Evolutionary conservation across 2,329 filamentous ascomycete species (phyloP), one percentile per base, ranked within the genome.

Genomic region (Neospermospora avenae): DNA sequence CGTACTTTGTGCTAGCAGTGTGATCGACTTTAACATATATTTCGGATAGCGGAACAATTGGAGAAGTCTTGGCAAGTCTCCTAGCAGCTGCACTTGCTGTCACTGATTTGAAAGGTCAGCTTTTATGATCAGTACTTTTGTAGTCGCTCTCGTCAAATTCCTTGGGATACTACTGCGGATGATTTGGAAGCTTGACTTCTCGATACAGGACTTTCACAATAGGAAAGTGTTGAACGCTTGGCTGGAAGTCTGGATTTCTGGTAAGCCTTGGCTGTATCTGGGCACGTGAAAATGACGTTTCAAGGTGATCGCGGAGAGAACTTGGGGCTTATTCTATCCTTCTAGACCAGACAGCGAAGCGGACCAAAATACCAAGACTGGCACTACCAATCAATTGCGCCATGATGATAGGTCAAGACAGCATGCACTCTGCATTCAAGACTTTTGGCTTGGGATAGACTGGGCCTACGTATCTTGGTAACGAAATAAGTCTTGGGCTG

Each of bases 391-490:
- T 42, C 14, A 53, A 18, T 25, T 25, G 11, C 37, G 31, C 25
- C 3, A 11, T 45, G 37, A 28, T 54, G 54, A 49, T 57, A 60
- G 58, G 58, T 34, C 22, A 41, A 41, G 54, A 18, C 13, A 35
- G 22, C 8, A 59, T 42, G 56, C 51, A 31, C 56, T 42, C 18
- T 53, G 57, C 18, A 25, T 24, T 59, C 56, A 53, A 62, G 57
- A 54, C 51, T 54, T 48, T 24, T 20, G 13, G 22, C 52, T 55
- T 58, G 53, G 53, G 34, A 42, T 57, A 14, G 48, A 51, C 58
- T 55, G 58, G 58, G 57, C 58, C 48, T 58, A 63, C 54, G 55
- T 59, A 42, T 31, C 28, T 13, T 39, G 35, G 11, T 18, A 25
- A 34, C 34, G 14, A 37, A 16, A 8, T 13, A 39, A 35, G 28